Base-by-base conservation (phyloP, 2,329 filamentous ascomycete species). In the Microcyclospora pomicola region DNA sequence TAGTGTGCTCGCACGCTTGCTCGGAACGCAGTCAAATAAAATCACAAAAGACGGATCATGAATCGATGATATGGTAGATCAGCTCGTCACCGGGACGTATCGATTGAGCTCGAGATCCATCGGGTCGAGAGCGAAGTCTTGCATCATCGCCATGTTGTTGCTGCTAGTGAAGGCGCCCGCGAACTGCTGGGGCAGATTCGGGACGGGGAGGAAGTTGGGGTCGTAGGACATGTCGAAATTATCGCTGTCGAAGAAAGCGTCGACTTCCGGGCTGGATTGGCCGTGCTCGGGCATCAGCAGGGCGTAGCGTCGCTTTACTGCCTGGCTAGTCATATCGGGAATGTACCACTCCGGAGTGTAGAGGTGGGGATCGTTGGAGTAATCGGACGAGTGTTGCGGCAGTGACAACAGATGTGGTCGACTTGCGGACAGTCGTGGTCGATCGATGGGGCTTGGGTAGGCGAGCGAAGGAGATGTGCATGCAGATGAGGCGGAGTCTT, bases 101-200 rank as follows among this genome's bases (percentile, higher is more conserved):
- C 50, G 46, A 36, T 39, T 50, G 42, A 56, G 52, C 15, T 58
- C 53, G 24, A 52, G 29, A 27, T 58, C 53, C 44, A 53, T 54
- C 38, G 37, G 38, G 42, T 43, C 39, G 38, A 29, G 29, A n/a
- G 27, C 28, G 27, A 40, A 36, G 34, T 45, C 41, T 33, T 41
- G 41, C 30, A 45, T 28, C 19, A 24, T 24, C 5, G 19, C 19
- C 19, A 24, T 24, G 7, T 24, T 24, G 19, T 7, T 24, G 15
- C 39, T 39, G 36, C 33, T 42, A 30, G 34, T 36, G 37, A 39
- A 45, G 7, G 16, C 31, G 19, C 36, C 30, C 9, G 41, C 24
- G 16, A 46, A 34, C 27, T 42, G 42, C 16, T 36, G 38, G n/a
- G 42, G 40, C 13, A 40, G 45, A 27, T 35, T 27, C 12, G 39